Base-by-base conservation (phyloP, 75 land plant species). In the Cryptomeria japonica region DNA sequence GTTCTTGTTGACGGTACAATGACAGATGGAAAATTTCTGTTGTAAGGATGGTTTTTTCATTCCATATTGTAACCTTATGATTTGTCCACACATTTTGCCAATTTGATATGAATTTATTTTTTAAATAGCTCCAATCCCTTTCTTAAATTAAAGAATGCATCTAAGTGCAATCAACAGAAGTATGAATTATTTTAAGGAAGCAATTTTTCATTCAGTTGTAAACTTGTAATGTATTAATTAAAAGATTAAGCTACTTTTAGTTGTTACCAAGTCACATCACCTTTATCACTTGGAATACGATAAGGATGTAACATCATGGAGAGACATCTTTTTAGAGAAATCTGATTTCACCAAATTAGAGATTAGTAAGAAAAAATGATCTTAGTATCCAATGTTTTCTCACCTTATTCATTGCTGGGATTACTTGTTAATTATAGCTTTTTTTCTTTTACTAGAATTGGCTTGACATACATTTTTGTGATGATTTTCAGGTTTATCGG, bases 401-500 rank as follows among this genome's bases (percentile, higher is more conserved):
- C 13, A 9, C 51, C 51, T 49, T 49, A 9, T 49, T 49, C 51
- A 49, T 49, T 79, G 3, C 41, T 39, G 9, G 42, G 42, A 37
- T 34, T 36, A 38, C 32, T 79, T 79, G 38, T 16, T 16, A 36
- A 34, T 79, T 79, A 79, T 4, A 37, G 18, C 37, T 34, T 44
- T 2, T 14, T 79, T 79, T 32, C n/a, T 31, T 37, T 1, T 79
- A 15, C 31, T 8, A 82, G 47, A 82, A 82, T 82, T 49, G 84
- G 22, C n/a, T 44, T 82, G 84, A 82, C 10, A 18, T 44, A 9
- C 49, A 82, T 42, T 82, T 80, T 82, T 42, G 9, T 82, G 28
- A 41, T 16, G n/a, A 44, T 85, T 64, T 56, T 85, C 90, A 93
- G 95, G 95, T 76, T 89, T 94, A 87, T 80, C 93, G 70, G 96